Base-by-base conservation (phyloP, 2,329 filamentous ascomycete genomes). In the Scopulariopsis brevicaulis region DNA sequence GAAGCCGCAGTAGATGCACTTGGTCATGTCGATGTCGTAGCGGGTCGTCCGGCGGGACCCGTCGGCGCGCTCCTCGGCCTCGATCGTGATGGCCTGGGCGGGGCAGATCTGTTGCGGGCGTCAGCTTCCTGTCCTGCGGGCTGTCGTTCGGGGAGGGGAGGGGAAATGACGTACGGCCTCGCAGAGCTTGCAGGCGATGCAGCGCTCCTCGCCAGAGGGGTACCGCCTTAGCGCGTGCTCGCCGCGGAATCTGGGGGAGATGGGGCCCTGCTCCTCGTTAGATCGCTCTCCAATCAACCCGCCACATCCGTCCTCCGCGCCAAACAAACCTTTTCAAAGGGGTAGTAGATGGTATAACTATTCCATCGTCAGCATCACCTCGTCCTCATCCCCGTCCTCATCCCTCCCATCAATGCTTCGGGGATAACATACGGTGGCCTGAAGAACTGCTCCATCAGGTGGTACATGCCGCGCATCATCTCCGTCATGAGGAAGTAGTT, bases 21-120 rank as follows among this genome's bases (percentile, higher is more conserved):
- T 99, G 69, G 94, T 97, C 94, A 99, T 99, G 77, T 99, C 94
- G 70, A 99, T 96, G 73, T 99, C 94, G 77, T 99, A 99, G 71
- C 93, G 86, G 60, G 93, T 96, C 56, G 94, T 99, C 70, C 94
- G 85, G 74, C 94, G 86, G 69, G 90, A 95, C 63, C 94, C 94
- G 68, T 99, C 94, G 69, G 89, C 90, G 70, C 94, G 91, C 80
- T 99, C 94, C 74, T 99, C 94, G 59, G 94, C 94, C 78, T 99
- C 94, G 67, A 99, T 99, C 57, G 94, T 99, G 74, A 99, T 99
- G 69, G 94, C 94, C 76, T 96, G 90, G 59, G 94, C 94, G 50
- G 94, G 94, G 82, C 94, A 99, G 70, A 97, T 88, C 81, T 84
- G 59, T 46, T 34, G 18, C 48, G 18, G 14, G 50, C n/a, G 46